These are phyloP conservation scores for Pichia sp. DNA, from an alignment of 1,139 yeast genomes.

Conservation along the genomic window DNA sequence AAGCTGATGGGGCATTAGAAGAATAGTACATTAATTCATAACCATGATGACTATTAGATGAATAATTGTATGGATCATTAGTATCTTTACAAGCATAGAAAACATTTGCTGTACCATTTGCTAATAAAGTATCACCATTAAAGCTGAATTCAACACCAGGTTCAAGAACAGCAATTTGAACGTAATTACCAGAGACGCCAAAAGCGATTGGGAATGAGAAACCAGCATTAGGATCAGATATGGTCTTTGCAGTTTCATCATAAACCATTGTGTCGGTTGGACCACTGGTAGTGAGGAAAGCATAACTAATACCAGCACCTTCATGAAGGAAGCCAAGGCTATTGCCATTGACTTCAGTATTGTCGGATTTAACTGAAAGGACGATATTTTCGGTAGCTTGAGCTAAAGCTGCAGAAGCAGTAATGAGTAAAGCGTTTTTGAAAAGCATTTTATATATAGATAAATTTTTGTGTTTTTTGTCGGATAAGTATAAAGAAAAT, in stretches of 20 bases:
- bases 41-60: constrained; percentile 2
- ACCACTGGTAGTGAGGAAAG: constrained; percentile 30
- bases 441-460: constrained; percentile 7
- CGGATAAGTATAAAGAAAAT: not conserved
- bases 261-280: constrained; percentile 12
- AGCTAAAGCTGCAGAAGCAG: constrained; percentile 28
- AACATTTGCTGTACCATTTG: constrained; percentile 21
- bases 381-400: constrained; percentile 16
- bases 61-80: constrained; percentile 25
- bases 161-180: constrained; percentile 16
- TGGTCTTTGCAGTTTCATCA: constrained; percentile 8
- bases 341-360: constrained; percentile 25
- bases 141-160: constrained; percentile 12
- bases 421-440: constrained; percentile 10
- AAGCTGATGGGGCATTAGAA: constrained; percentile 19
- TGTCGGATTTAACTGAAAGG: constrained; percentile 26
- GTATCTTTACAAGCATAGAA: constrained; percentile 28
- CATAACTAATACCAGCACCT: constrained; percentile 52
- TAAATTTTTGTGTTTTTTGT: not conserved
- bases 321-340: constrained; percentile 37
- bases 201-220: constrained; percentile 8
- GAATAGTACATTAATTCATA: constrained; percentile 24
- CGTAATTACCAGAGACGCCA: constrained; percentile 11
- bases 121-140: constrained; percentile 20
- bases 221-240: constrained; percentile 6